Conservation (phyloP, 2,329 filamentous ascomycete species). For the Cytospora leucostoma region DNA sequence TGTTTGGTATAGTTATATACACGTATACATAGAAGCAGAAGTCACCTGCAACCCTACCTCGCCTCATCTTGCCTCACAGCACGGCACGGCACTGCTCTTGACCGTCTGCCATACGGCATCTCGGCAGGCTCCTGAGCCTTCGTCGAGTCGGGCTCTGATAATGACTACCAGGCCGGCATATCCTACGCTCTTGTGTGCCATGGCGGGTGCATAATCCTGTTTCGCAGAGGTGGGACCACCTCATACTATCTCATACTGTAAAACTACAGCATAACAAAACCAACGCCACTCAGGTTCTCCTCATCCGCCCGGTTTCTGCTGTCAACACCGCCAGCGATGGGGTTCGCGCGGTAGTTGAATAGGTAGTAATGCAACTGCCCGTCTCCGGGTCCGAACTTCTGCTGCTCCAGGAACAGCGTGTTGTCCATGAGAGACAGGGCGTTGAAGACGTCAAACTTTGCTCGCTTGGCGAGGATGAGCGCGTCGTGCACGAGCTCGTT, state of each 20-base stretch:
- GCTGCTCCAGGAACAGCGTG: conserved; percentile 85
- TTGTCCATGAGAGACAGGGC: conserved; percentile 93
- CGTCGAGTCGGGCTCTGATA: not conserved
- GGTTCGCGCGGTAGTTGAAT: conserved; percentile 91
- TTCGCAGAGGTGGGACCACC: not conserved
- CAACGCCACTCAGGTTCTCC: conserved; percentile 79
- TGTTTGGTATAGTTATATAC: not conserved
- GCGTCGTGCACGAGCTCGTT: conserved; percentile 82
- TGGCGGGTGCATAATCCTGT: not conserved
- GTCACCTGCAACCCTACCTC: not conserved
- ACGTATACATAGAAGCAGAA: not conserved
- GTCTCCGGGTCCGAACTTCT: conserved; percentile 93
- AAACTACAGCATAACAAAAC: conserved; percentile 72
- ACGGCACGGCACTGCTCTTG: not conserved
- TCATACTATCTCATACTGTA: conserved; percentile 30
- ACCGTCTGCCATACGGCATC: not conserved
- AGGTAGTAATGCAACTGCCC: conserved; percentile 96
- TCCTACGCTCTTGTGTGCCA: not conserved
- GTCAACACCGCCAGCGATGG: conserved; percentile 84
- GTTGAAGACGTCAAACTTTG: conserved; percentile 94
- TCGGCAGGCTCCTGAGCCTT: not conserved
- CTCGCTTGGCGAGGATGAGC: conserved; percentile 80
- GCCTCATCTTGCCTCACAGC: too few relatives aligned
- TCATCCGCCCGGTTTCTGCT: conserved; percentile 75
- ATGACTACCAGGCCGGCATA: not conserved